Evolutionary conservation across 2,329 filamentous ascomycete genomes (phyloP).

Genomic region (Curvularia lunata): DNA sequence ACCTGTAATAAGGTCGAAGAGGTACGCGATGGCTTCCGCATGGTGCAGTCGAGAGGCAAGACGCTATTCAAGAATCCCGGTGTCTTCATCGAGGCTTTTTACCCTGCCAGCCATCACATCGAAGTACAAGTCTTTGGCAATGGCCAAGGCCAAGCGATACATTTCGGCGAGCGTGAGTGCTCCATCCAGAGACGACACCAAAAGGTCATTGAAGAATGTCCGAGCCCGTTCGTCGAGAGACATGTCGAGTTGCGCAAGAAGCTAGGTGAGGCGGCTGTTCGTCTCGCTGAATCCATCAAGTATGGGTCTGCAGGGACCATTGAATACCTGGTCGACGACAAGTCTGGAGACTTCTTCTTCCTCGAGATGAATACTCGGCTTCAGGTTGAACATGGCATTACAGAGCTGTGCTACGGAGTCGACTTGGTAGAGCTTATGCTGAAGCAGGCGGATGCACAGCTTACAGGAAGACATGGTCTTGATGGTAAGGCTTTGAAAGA

Average conservation of each 20-base stretch:
- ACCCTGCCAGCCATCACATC: constrained; percentile 63
- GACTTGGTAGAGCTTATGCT: constrained; percentile 64
- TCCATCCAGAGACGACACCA: constrained; percentile 86
- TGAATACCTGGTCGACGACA: constrained; percentile 87
- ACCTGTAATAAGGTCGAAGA: constrained; percentile 16
- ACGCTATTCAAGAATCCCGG: constrained; percentile 22
- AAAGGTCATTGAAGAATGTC: constrained; percentile 89
- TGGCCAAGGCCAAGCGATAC: constrained; percentile 75
- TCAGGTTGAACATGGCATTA: constrained; percentile 65
- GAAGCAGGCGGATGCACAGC: constrained; percentile 60
- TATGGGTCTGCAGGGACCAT: constrained; percentile 91
- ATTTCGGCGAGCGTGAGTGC: constrained; percentile 88
- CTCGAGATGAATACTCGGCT: constrained; percentile 66
- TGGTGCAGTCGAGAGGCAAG: constrained; percentile 60
- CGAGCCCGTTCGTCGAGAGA: constrained; percentile 69
- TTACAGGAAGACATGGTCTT: constrained; percentile 55
- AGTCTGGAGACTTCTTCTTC: constrained; percentile 77
- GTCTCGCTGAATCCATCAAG: constrained; percentile 61
- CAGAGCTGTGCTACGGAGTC: constrained; percentile 61
- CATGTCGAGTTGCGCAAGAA: constrained; percentile 64
- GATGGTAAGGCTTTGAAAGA: constrained; percentile 50
- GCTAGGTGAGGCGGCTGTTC: constrained; percentile 72
- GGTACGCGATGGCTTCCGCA: constrained; percentile 54
- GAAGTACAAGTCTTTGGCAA: constrained; percentile 93
- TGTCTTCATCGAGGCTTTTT: constrained; percentile 58